Base-by-base conservation (phyloP, 1,284 basidiomycete species). In the Amylostereum chailletii region DNA sequence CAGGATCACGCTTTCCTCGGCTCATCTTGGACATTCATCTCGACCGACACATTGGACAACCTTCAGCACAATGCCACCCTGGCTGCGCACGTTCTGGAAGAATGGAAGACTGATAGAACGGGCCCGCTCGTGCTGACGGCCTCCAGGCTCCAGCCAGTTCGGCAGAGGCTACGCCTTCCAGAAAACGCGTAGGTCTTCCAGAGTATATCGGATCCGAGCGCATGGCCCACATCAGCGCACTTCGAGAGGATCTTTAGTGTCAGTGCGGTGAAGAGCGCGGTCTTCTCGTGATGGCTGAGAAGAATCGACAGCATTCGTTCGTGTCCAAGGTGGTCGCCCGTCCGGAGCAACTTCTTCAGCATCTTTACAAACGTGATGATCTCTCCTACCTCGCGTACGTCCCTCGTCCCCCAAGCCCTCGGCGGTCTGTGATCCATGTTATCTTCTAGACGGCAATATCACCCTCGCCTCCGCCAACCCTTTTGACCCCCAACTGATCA, bases 401-500 rank as follows among this genome's bases (percentile, higher is more conserved):
- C 27, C 41, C 31, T 36, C 34, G n/a, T 45, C 30, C n/a, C 34
- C 27, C 27, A 39, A 27, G 31, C 50, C 43, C 30, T 19, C 30
- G 27, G 29, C 38, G 30, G 27, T n/a, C n/a, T 6, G 11, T 19
- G 19, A 6, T 40, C 2, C 39, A 19, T 19, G 39, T n/a, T 40
- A 61, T n/a, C 1, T 40, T n/a, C n/a, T 27, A 61, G 55, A 59
- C 40, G 59, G 60, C 4, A 51, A 46, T 33, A 46, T 60, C 11
- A 55, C 50, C 19, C 50, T 61, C 29, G 46, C 46, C 27, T 53
- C 58, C 2, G 47, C 51, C 2, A 48, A 57, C 40, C 62, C 62
- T 0, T 63, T 74, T 51, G 69, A 71, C 52, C 46, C 55, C 5
- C 71, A 71, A 11, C 49, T 65, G 19, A 72, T 78, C 51, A 70